Percentiles rank a stretch among this genome's conserved stretches.
These are phyloP conservation scores for Skeletonema menzelii DNA, from an alignment of 108 stramenopile genomes.

Conservation along the genomic window DNA sequence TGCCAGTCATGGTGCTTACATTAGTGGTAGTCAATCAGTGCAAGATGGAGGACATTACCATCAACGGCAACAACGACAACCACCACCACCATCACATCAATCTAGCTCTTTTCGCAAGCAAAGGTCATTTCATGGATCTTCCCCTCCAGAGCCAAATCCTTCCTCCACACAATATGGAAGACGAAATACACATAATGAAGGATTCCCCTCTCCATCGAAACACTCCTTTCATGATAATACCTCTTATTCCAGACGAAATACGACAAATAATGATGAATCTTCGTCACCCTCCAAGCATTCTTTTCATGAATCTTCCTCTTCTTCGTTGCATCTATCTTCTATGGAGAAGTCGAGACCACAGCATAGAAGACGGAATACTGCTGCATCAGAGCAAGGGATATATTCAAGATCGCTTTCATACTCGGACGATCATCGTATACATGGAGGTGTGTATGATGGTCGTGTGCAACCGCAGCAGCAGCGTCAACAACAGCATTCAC, in stretches of 20 bases:
- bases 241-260: neutral
- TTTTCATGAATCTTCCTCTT: neutral
- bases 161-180: neutral
- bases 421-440: neutral
- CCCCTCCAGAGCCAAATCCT: neutral
- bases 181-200: neutral
- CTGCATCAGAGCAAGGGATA: neutral
- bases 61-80: neutral
- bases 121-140: neutral
- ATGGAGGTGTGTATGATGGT: neutral
- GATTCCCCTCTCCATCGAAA: neutral
- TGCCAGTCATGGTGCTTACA: neutral
- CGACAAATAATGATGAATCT: neutral
- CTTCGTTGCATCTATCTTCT: neutral
- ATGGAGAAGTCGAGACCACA: neutral
- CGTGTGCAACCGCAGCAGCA: neutral
- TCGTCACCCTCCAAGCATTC: neutral
- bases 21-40: neutral
- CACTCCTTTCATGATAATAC: neutral
- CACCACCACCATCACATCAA: no score
- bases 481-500: neutral
- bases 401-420: neutral
- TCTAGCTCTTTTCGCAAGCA: no score
- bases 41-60: neutral
- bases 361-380: neutral